Evolutionary conservation across 2,329 filamentous ascomycete genomes (phyloP), one percentile per base, ranked within the genome.

Genomic region (Tothia fuscella): DNA sequence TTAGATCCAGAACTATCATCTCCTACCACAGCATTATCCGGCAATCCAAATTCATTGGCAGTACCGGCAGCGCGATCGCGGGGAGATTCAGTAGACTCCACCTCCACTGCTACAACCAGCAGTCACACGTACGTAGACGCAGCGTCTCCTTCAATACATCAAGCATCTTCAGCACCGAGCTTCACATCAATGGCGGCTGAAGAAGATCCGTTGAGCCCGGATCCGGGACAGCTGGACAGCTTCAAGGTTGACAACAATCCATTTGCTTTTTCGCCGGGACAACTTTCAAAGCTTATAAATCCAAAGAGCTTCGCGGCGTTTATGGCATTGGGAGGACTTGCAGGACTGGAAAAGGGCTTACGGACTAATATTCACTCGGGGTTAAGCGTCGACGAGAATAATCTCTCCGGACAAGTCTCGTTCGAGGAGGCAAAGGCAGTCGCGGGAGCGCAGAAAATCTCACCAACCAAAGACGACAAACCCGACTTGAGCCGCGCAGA

Each of bases 251-350:
- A 80, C 5, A 69, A 86, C 56, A 93, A 91, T 56, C 80, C 81
- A 0, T 94, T 94, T 54, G 87, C 85, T 13, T 94, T 86, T 56
- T 76, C 78, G 2, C 79, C 79, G 9, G 87, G 88, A 12, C 80
- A 93, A 54, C 68, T 95, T 48, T 80, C 78, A 47, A 89, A 89
- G 61, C 63, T 91, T 5, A 67, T 87, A 39, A 88, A 88, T 48
- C 83, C 84, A 1, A 91, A 91, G 61, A 87, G 72, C 51, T 65
- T 83, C 46, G 67, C 74, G 20, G 83, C 82, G 4, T 86, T 88
- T 47, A 76, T 81, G 50, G 81, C 81, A 5, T 60, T 91, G 2
- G 84, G 84, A 42, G 84, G 84, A 37, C 56, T 89, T 5, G 64
- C 63, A 6, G 84, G 84, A 2, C 56, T 91, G 16, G 82, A 85